Percentiles rank a stretch among this genome's conserved stretches.
Conservation (phyloP, 345 rosid species). For the Hevea brasiliensis region DNA sequence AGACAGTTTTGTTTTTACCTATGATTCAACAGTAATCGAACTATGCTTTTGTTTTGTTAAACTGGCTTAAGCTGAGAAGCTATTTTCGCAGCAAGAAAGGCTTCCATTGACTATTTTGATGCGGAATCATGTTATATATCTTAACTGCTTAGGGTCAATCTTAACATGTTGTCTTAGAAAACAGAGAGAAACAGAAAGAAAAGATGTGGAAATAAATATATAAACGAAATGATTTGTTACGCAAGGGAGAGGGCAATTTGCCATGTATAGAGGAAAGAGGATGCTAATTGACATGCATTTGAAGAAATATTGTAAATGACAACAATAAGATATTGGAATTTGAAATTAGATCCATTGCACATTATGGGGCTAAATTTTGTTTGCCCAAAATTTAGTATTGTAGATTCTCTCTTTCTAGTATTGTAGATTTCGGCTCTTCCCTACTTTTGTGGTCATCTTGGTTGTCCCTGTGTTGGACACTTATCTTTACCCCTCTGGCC, state of each 20-base stretch:
- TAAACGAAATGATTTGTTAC: not conserved
- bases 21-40: not conserved
- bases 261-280: not conserved
- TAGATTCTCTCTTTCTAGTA: too few relatives aligned
- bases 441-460: not conserved
- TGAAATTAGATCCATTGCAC: not conserved
- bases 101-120: not conserved
- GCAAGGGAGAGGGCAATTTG: not conserved
- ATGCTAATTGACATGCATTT: not conserved
- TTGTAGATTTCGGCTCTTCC: not conserved
- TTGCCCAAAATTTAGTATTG: not conserved
- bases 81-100: too few relatives aligned
- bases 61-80: too few relatives aligned
- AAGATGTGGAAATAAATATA: not conserved
- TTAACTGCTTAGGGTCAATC: not conserved
- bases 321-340: not conserved
- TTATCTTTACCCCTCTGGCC: not conserved
- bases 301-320: not conserved
- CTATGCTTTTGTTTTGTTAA: too few relatives aligned
- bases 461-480: not conserved
- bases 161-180: not conserved
- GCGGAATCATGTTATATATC: not conserved
- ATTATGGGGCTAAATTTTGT: not conserved
- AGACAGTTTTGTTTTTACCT: not conserved
- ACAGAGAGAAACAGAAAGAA: not conserved